Base-by-base conservation (phyloP, 257 asterid genomes). In the Hygrophila difformis region DNA sequence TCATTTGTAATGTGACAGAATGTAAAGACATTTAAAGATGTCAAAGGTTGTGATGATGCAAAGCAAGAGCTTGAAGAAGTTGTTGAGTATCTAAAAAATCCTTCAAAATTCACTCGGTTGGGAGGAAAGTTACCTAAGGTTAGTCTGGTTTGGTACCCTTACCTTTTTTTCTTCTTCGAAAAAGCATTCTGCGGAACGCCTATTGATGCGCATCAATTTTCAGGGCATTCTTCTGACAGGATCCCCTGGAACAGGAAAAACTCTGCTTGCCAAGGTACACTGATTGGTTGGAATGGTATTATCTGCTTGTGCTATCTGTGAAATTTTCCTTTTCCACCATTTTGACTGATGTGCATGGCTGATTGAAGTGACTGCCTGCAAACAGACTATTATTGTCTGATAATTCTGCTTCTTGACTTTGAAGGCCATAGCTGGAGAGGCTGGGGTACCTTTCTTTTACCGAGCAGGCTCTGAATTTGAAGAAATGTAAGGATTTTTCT, bases 61-160 rank as follows among this genome's bases (percentile, higher is more conserved):
- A 89, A 89, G 53, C 93, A 89, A 77, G 98, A 89, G 84, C 98
- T 89, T 43, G 98, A 84, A 77, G 98, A 89, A 85, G 93, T 89
- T 72, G 98, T 89, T 51, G 92, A 89, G 81, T 89, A 89, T 74
- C 85, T 89, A 12, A 89, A 63, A 55, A 79, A 86, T 65, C 98
- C 98, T 50, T 33, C 88, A 10, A 85, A 89, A 70, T 85, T 89
- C 76, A 89, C 98, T 55, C 77, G 94, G 34, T 72, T 85, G 49
- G 98, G 98, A 59, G 98, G 98, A 31, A 89, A 89, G 67, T 61
- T 89, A 66, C 98, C 98, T 34, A 89, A 89, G 98, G 98, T 89
- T 59, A 57, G 80, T 55, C 49, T 23, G 51, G 10, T 49, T 58
- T 33, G 31, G 14, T 51, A 28, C 36, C 26, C 46, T 18, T 51